These are phyloP conservation scores for Gastrolobium bilobum DNA, from an alignment of 306 rosid genomes.

Conservation along the genomic window DNA sequence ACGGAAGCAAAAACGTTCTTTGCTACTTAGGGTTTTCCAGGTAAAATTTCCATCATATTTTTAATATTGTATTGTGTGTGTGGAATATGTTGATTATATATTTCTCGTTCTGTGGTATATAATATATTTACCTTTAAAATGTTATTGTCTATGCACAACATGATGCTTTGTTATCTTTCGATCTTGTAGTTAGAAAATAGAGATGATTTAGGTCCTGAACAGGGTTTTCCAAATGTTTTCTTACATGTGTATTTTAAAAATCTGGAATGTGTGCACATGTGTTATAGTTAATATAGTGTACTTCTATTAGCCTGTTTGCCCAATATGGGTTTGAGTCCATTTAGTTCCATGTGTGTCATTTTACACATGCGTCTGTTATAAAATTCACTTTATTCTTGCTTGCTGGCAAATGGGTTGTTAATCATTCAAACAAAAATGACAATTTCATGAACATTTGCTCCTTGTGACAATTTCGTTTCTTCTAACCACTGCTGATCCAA, in stretches of 20 bases:
- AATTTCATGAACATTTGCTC: no score
- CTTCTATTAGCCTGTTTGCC: neutral
- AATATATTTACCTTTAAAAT: neutral
- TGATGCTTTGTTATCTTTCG: neutral
- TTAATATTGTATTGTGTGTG: constrained; percentile 12
- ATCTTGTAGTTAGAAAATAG: constrained; percentile 13
- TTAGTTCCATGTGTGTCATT: neutral
- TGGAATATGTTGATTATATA: neutral
- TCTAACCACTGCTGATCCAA: no score
- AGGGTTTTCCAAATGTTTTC: neutral
- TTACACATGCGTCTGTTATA: no score
- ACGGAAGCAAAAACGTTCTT: constrained; percentile 68
- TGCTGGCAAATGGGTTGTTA: no score
- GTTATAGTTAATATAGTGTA: neutral
- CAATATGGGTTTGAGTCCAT: neutral
- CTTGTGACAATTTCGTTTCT: no score
- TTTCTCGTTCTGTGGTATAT: constrained; percentile 16
- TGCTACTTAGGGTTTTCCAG: constrained; percentile 78
- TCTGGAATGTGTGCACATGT: neutral
- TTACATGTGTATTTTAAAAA: neutral
- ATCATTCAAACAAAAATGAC: no score
- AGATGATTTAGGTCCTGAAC: neutral
- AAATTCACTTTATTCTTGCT: no score
- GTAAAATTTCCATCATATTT: constrained; percentile 57
- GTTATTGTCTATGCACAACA: neutral